Evolutionary conservation across 441 rosid genomes (phyloP), one percentile per base, ranked within the genome.

Genomic region (Capsella rubella): DNA sequence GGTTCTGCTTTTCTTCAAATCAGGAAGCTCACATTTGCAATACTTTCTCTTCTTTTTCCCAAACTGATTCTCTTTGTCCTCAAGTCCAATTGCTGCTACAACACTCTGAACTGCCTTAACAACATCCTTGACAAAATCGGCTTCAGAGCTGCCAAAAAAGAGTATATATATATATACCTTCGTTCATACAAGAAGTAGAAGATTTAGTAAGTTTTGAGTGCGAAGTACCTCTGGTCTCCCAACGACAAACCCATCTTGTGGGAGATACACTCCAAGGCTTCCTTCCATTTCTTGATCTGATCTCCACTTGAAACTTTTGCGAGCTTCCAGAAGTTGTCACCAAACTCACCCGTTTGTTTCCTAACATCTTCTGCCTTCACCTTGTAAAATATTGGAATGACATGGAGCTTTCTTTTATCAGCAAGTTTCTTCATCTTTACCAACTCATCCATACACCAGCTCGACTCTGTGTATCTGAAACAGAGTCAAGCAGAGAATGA

Each of bases 241-340:
- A 63, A 25, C 0, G 70, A 63, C 49, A 73, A 55, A 45, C 77
- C 77, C 55, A 64, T 64, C 47, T 63, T 73, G 37, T 18, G 6
- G 13, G 69, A 29, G 40, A 73, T 27, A 27, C 32, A 53, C 4
- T 64, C 71, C 3, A 73, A n/a, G 0, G 77, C 57, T 14, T 73
- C 65, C 16, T 56, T 73, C 77, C 77, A 73, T 0, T 54, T n/a
- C 50, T 64, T 64, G 71, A 73, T 73, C 42, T 46, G n/a, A 35
- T 64, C 50, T 34, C 54, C 62, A 62, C 28, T 72, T 6, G 76
- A 62, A 29, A 15, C 47, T 11, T 15, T 56, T 3, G 47, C 64
- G 0, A 64, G 56, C 3, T 0, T 55, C 77, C 71, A 64, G 21
- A 73, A 73, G 39, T 73, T 73, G 0, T 46, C 31, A 35, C 77